Evolutionary conservation across 164 flowering plant species (phyloP), one percentile per base, ranked within the genome.

Genomic region (Euptelea pleiosperma): DNA sequence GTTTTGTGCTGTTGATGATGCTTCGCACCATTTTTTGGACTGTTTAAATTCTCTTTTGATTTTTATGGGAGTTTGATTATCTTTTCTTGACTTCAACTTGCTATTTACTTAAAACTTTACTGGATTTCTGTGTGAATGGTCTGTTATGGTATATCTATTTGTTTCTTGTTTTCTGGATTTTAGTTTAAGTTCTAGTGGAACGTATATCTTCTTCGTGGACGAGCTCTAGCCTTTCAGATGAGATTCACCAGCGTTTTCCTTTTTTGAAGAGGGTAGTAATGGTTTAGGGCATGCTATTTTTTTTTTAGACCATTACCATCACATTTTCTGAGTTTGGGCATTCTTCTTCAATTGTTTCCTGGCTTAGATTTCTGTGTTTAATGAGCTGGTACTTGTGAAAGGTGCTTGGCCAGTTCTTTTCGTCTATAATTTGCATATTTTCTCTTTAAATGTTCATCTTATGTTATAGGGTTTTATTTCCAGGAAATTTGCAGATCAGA

Each of bases 401-500:
- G 29, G 39, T 19, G 12, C 1, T 19, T 10, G 19, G 11, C 12
- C 15, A 12, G 5, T 25, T 12, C 1, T 21, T 11, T n/a, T 12
- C 19, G n/a, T 26, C 10, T 31, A 15, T 35, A 1, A 57, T 42
- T 34, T 4, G 14, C 31, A 15, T 25, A 34, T 12, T 5, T 21
- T 62, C 18, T 42, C 28, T 44, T 34, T 56, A 10, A 28, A 22
- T 63, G 25, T 30, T 36, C 31, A 30, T 65, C 37, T 62, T 57
- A 72, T 63, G 19, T 44, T 50, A 25, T 35, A 48, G 43, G 40
- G 21, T 34, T 60, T 66, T 14, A 10, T 66, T 69, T 73, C 39
- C 78, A 78, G 81, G 80, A 66, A 68, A 48, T 35, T 37, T 40
- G 56, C 77, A 60, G 58, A 37, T 53, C 35, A 72, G 56, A 28